Conservation (phyloP, 106 monocot genomes). For the Triglochin maritima region DNA sequence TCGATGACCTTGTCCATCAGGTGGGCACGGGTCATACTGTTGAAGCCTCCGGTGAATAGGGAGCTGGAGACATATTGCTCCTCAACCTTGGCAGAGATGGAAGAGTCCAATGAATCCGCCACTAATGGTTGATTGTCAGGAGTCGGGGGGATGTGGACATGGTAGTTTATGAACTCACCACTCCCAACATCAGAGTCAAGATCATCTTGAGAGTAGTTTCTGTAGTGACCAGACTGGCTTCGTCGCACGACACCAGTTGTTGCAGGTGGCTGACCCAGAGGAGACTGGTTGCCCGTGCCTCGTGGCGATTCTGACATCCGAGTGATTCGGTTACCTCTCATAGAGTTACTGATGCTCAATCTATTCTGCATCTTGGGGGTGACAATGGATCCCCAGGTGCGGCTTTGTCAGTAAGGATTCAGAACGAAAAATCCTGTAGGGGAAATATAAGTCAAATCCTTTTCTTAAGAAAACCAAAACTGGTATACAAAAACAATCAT, state of each 20-base stretch:
- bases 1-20: slow-evolving; percentile 64
- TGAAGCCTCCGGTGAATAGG: slow-evolving; percentile 93
- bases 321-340: slow-evolving; percentile 3
- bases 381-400: too few species aligned
- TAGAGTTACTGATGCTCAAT: background rate
- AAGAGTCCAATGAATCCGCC: slow-evolving; percentile 6
- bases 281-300: slow-evolving; percentile 8
- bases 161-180: slow-evolving; percentile 54
- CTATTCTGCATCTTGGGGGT: background rate
- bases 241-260: slow-evolving; percentile 20
- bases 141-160: slow-evolving; percentile 31
- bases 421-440: too few species aligned
- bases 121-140: slow-evolving; percentile 58
- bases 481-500: too few species aligned
- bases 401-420: too few species aligned
- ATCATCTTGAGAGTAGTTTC: slow-evolving; percentile 56
- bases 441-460: too few species aligned
- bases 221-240: slow-evolving; percentile 43
- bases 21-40: slow-evolving; percentile 70
- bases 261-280: slow-evolving; percentile 19
- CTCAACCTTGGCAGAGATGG: slow-evolving; percentile 43
- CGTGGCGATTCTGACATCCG: background rate
- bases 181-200: slow-evolving; percentile 50
- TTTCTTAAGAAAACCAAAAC: too few species aligned
- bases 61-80: slow-evolving; percentile 70